These are phyloP conservation scores for Metarhizium brunneum DNA, from an alignment of 2,329 filamentous ascomycete species.

Conservation along the genomic window DNA sequence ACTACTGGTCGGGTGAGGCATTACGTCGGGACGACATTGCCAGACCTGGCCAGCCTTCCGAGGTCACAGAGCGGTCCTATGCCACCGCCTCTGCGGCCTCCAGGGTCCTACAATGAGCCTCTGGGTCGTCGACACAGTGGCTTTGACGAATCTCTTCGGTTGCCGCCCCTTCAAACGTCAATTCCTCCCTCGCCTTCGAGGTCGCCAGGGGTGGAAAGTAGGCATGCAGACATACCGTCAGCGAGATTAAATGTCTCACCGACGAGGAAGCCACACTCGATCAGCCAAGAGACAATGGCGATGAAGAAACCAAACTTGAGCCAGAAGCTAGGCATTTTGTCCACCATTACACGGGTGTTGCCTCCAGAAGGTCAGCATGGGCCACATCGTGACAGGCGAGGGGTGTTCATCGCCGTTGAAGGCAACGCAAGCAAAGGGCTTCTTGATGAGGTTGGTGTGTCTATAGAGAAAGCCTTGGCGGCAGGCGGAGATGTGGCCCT, in stretches of 20 bases:
- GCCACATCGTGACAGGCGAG: constrained; percentile 42
- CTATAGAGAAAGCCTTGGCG: constrained; percentile 55
- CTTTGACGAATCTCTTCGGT: constrained; percentile 43
- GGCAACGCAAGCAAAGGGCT: constrained; percentile 48
- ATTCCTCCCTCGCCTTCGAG: constrained; percentile 21
- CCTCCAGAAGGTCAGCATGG: constrained; percentile 25
- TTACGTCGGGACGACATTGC: constrained; percentile 17
- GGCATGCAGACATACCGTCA: constrained; percentile 17
- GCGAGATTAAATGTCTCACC: constrained; percentile 14
- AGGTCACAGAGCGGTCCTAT: constrained; percentile 33
- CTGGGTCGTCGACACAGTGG: constrained; percentile 32
- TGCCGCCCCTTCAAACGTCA: constrained; percentile 44
- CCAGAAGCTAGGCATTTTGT: constrained; percentile 68
- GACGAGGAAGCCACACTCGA: neutral
- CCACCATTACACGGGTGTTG: constrained; percentile 65
- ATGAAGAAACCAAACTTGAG: constrained; percentile 51
- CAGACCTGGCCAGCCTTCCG: constrained; percentile 20
- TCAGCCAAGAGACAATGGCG: constrained; percentile 23
- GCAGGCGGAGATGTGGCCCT: constrained; percentile 31
- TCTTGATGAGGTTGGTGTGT: constrained; percentile 47
- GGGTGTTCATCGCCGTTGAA: constrained; percentile 75
- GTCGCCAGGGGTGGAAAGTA: constrained; percentile 15
- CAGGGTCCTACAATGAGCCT: constrained; percentile 17
- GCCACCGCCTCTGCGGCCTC: constrained; percentile 45
- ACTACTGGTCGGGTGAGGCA: constrained; percentile 9